Base-by-base conservation (phyloP, 441 rosid species). In the Geranium incanum region DNA sequence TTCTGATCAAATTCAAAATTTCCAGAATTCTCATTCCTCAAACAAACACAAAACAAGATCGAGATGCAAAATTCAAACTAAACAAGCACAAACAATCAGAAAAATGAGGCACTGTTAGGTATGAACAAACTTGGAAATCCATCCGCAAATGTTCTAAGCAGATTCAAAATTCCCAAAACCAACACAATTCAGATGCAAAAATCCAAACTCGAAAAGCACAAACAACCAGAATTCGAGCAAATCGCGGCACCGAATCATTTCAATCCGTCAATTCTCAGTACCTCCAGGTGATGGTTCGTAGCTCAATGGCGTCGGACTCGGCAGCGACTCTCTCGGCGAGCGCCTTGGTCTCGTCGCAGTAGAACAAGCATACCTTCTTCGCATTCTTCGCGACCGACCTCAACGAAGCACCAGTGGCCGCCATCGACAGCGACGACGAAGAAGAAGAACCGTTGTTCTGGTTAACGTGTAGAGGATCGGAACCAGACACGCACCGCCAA, bases 211-310 rank as follows among this genome's bases (percentile, higher is more conserved):
- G 13, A 52, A 3, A n/a, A 5, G 23, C 21, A 7, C 3, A 19
- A 60, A 60, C 28, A 7, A 60, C 19, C 65, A 16, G 63, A 57
- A 57, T 57, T 16, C 64, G 16, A 50, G 64, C 6, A 59, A 8
- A 19, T 1, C 19, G 64, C 21, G 36, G 28, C 33, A 18, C 28
- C 1, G 33, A 59, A 59, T 6, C 1, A 4, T 28, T 28, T 28
- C 33, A 28, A 28, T 28, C 33, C 21, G 36, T 21, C 36, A 60
- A 60, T 19, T 19, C n/a, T 62, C 36, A 9, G 23, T 74, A 91
- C 98, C 92, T 86, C 97, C 97, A 94, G 62, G 76, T 81, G 76
- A 94, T 90, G 86, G 83, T 81, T 16, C 93, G 87, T 23, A 90
- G 91, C 83, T 94, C 97, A 19, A 94, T 91, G 52, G 87, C 80